Evolutionary conservation across 179 eudicot species (phyloP).

Genomic region (Beta corolliflora): DNA sequence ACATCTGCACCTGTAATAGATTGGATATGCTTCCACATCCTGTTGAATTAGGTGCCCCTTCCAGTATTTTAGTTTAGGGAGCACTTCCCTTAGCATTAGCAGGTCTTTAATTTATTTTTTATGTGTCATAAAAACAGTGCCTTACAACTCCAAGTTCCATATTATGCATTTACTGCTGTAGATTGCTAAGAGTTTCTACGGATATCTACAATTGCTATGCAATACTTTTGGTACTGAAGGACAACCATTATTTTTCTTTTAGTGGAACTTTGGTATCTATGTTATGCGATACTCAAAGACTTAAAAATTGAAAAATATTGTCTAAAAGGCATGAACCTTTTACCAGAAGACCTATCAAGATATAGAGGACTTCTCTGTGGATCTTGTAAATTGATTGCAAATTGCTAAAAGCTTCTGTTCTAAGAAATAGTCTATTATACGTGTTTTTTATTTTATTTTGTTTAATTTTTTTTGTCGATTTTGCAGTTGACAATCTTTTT

Average conservation of each 20-base stretch:
- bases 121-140: neutral
- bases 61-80: neutral
- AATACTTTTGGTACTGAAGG: neutral
- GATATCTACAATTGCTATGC: neutral
- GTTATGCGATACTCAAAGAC: neutral
- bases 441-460: no score
- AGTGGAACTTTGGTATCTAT: neutral
- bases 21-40: no score
- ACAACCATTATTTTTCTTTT: neutral
- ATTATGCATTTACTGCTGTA: neutral
- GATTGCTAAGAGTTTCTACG: neutral
- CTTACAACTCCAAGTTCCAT: neutral
- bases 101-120: neutral
- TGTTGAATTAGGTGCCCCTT: neutral
- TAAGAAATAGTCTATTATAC: neutral
- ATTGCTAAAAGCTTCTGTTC: neutral
- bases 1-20: no score
- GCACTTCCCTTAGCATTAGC: neutral
- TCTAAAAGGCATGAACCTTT: neutral
- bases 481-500: neutral
- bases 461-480: neutral
- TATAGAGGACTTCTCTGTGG: neutral
- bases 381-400: neutral
- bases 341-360: neutral
- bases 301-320: neutral